phyloP scores from a whole-genome alignment of 805 yeast species.

The Debaryomyces castellii region DNA sequence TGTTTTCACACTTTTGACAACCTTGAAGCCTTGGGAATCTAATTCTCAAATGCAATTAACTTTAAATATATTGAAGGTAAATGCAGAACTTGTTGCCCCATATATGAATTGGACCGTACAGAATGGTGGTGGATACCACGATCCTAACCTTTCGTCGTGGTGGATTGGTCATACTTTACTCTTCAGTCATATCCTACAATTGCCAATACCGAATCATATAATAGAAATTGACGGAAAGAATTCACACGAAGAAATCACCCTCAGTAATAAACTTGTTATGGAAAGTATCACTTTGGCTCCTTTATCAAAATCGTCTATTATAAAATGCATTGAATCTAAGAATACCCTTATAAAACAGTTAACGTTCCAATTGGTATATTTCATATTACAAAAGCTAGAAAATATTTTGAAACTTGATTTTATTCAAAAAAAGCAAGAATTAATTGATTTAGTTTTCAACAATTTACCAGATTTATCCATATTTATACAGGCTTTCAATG shows the following conservation, averaged over 20 bases:
- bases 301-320: conserved; percentile 54
- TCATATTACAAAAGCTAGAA: conserved; percentile 54
- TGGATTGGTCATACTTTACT: conserved; percentile 77
- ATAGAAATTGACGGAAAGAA: conserved; percentile 3
- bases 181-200: conserved; percentile 55
- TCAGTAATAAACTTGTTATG: conserved; percentile 39
- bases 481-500: conserved; percentile 44
- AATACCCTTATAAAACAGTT: conserved; percentile 61
- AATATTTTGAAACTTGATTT: conserved; percentile 26
- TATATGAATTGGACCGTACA: conserved; percentile 56
- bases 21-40: conserved; percentile 82
- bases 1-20: conserved; percentile 58
- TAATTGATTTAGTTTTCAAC: conserved; percentile 24
- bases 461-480: conserved; percentile 53
- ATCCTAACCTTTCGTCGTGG: conserved; percentile 76
- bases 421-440: conserved; percentile 19
- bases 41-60: conserved; percentile 57
- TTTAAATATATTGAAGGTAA: conserved; percentile 45
- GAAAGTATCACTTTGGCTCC: conserved; percentile 68
- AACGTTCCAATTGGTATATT: conserved; percentile 57
- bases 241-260: conserved; percentile 2
- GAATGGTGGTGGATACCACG: conserved; percentile 67
- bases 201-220: conserved; percentile 47
- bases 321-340: conserved; percentile 48
- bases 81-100: conserved; percentile 74